phyloP scores from a whole-genome alignment of 768 basidiomycete species.

The Boletellus ananas region DNA sequence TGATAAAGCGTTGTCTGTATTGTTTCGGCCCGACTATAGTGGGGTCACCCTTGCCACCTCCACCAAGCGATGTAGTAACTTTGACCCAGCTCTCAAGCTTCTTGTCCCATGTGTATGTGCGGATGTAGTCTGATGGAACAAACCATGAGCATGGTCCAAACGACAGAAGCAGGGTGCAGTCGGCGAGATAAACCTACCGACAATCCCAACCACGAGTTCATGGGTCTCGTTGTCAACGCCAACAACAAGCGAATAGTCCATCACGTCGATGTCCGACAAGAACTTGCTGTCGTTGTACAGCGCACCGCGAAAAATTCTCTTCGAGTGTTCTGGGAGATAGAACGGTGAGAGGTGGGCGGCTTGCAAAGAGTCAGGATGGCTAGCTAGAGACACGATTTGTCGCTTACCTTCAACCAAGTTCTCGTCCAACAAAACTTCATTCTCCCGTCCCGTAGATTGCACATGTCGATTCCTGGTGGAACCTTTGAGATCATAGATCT shows the following conservation, averaged over 20 bases:
- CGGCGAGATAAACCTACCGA: constrained; percentile 57
- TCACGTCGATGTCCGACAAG: constrained; percentile 88
- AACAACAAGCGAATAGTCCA: constrained; percentile 96
- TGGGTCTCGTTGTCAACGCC: constrained; percentile 88
- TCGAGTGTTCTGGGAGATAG: constrained; percentile 95
- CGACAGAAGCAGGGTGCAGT: not conserved
- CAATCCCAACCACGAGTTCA: constrained; percentile 94
- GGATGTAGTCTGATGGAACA: constrained; percentile 70
- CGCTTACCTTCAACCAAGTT: constrained; percentile 85
- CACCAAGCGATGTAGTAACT: constrained; percentile 87
- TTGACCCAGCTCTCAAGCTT: constrained; percentile 98
- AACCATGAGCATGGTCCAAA: constrained; percentile 6
- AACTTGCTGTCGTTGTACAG: constrained; percentile 96
- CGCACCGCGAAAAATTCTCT: constrained; percentile 85
- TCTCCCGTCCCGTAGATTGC: constrained; percentile 82
- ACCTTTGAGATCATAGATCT: constrained; percentile 98
- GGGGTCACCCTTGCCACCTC: constrained; percentile 80
- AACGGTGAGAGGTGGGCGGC: constrained; percentile 86
- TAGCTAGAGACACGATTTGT: not conserved
- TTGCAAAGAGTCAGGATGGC: constrained; percentile 29
- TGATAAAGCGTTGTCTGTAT: constrained; percentile 83
- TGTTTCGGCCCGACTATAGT: constrained; percentile 96
- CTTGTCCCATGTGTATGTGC: constrained; percentile 98
- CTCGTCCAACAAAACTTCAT: constrained; percentile 94
- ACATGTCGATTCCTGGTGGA: constrained; percentile 93